phyloP scores from a whole-genome alignment of 768 basidiomycete genomes.

The Omphalotus guepiniiformis region DNA sequence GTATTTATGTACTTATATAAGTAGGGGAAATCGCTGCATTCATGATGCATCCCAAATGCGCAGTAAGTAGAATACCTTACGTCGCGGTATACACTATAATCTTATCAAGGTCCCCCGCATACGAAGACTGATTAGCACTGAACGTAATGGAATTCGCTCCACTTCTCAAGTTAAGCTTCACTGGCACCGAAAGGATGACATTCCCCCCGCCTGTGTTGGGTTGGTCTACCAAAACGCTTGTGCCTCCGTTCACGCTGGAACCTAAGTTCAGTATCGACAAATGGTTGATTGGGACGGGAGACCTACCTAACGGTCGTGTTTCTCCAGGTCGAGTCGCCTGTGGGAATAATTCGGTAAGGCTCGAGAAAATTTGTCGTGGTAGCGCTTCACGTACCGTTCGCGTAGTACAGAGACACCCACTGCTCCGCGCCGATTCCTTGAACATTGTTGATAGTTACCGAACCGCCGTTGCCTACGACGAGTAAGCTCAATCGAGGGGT shows the following conservation, averaged over 20 bases:
- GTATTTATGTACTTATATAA: too few species aligned
- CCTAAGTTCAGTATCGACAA: neutral
- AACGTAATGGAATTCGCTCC: slow-evolving; percentile 52
- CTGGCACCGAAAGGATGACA: slow-evolving; percentile 52
- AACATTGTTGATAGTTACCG: slow-evolving; percentile 51
- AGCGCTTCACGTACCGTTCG: slow-evolving; percentile 36
- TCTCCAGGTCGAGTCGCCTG: slow-evolving; percentile 52
- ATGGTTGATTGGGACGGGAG: neutral
- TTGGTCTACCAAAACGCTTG: slow-evolving; percentile 49
- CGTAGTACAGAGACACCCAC: slow-evolving; percentile 60
- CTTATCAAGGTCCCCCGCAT: slow-evolving; percentile 57
- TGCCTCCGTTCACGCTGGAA: slow-evolving; percentile 54
- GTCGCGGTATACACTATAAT: slow-evolving; percentile 50
- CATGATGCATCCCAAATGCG: too few species aligned
- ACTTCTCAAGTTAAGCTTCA: slow-evolving; percentile 43
- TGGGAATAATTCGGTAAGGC: neutral
- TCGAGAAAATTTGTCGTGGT: neutral
- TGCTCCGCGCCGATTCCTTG: slow-evolving; percentile 50
- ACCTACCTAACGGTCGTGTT: slow-evolving; percentile 55
- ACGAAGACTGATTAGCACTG: slow-evolving; percentile 46
- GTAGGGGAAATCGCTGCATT: too few species aligned
- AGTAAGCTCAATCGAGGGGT: neutral
- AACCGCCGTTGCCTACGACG: slow-evolving; percentile 48
- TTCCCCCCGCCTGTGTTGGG: slow-evolving; percentile 53
- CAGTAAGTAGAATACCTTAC: too few species aligned